Conservation (phyloP, 441 rosid species). For the Adansonia grandidieri region DNA sequence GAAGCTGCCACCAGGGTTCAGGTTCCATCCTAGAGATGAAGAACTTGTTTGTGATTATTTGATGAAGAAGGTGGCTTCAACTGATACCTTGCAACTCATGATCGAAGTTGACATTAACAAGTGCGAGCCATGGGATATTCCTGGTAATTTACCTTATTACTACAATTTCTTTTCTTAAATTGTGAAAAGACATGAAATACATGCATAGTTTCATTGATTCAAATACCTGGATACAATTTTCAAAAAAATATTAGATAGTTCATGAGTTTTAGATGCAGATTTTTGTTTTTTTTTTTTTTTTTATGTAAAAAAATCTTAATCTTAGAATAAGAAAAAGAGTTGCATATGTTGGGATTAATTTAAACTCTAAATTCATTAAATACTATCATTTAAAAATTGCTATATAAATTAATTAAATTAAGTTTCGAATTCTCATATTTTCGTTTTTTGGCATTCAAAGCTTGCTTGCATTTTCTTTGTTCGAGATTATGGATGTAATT, state of each 20-base stretch:
- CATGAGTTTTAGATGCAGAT: neutral
- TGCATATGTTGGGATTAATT: neutral
- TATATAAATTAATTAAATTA: neutral
- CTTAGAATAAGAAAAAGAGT: neutral
- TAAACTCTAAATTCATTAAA: neutral
- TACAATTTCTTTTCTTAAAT: neutral
- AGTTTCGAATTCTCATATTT: neutral
- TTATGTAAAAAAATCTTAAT: too few species aligned
- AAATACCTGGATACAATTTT: neutral
- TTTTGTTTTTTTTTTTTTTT: neutral
- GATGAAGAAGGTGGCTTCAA: slow-evolving; percentile 43
- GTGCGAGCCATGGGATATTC: slow-evolving; percentile 82
- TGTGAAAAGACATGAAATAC: neutral
- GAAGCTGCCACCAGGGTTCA: slow-evolving; percentile 65
- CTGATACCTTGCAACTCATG: slow-evolving; percentile 32
- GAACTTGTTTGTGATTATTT: slow-evolving; percentile 71
- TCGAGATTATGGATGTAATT: neutral
- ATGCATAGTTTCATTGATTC: neutral
- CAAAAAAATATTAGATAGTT: neutral
- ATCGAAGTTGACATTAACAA: slow-evolving; percentile 72
- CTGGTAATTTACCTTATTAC: slow-evolving; percentile 39
- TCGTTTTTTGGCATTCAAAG: neutral
- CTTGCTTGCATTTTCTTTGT: neutral
- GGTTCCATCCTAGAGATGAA: slow-evolving; percentile 74
- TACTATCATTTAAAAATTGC: neutral